Percentiles rank a stretch among this genome's conserved stretches.
Conservation (phyloP, 2,329 filamentous ascomycete genomes). For the Xylariaceae sp. region DNA sequence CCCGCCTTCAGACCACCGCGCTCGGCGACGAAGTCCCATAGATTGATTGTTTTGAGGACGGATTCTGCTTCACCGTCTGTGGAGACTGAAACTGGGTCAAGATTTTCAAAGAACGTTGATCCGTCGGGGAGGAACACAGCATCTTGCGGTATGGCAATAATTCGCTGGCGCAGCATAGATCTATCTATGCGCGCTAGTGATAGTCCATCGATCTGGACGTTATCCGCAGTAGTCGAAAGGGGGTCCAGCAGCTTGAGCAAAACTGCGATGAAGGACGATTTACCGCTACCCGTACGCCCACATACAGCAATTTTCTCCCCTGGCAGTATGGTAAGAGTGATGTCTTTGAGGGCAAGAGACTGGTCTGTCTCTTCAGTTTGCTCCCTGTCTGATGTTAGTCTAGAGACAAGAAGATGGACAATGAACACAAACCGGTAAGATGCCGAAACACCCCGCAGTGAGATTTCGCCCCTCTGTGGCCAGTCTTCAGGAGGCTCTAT, state of each 20-base stretch:
- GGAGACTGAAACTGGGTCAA: conserved; percentile 30
- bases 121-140: conserved; percentile 40
- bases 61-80: conserved; percentile 20
- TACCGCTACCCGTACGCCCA: conserved; percentile 35
- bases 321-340: not conserved
- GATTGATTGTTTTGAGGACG: conserved; percentile 23
- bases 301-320: conserved; percentile 13
- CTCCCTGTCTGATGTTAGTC: conserved; percentile 3
- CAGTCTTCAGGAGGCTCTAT: conserved; percentile 26
- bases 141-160: conserved; percentile 44
- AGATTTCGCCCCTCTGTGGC: conserved; percentile 27
- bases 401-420: not conserved
- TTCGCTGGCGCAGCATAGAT: conserved; percentile 34
- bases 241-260: conserved; percentile 41
- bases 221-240: conserved; percentile 15
- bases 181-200: conserved; percentile 33
- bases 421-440: conserved; percentile 21
- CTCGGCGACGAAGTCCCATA: conserved; percentile 23
- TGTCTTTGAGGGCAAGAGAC: conserved; percentile 24
- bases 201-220: conserved; percentile 35
- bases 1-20: conserved; percentile 25
- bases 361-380: conserved; percentile 4
- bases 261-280: conserved; percentile 39
- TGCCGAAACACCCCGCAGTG: conserved; percentile 26
- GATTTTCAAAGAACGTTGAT: conserved; percentile 32